Evolutionary conservation across 306 rosid genomes (phyloP), one percentile per base, ranked within the genome.

Genomic region (Senna siamea): DNA sequence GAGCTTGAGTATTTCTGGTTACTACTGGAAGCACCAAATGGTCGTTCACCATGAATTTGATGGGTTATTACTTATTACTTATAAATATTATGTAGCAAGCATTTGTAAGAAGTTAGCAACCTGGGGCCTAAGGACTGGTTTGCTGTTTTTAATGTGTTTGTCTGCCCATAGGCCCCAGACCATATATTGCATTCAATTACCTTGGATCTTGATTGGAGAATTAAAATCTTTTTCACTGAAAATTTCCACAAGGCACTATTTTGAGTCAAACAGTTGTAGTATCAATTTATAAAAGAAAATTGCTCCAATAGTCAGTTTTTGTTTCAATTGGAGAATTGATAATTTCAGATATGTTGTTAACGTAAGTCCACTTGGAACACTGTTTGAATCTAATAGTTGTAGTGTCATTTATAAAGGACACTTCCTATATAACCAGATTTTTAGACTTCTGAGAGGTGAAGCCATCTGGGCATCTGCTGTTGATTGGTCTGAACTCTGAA

Each of bases 1-100:
- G 50, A 71, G 58, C 61, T 76, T 32, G 35, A 46, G 41, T 57
- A 7, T 54, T 62, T 62, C 50, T 62, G 34, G 32, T 38, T 18
- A n/a, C n/a, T n/a, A n/a, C n/a, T n/a, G n/a, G n/a, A n/a, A n/a
- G n/a, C n/a, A n/a, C n/a, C n/a, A n/a, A n/a, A n/a, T n/a, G n/a
- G n/a, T n/a, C n/a, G n/a, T n/a, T n/a, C n/a, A n/a, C n/a, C n/a
- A n/a, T n/a, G n/a, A n/a, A n/a, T n/a, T n/a, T n/a, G n/a, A n/a
- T n/a, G n/a, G n/a, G n/a, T n/a, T n/a, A n/a, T n/a, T n/a, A n/a
- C n/a, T n/a, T n/a, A n/a, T n/a, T n/a, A n/a, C n/a, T n/a, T 44
- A 3, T 12, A 12, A 3, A 60, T 9, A 9, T 60, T 4, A 30
- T 37, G n/a, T 32, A 22, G 9, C 17, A 9, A 65, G 72, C 34